Evolutionary conservation across 1,139 yeast species (phyloP).

Genomic region (Hyphopichia khmerensis): DNA sequence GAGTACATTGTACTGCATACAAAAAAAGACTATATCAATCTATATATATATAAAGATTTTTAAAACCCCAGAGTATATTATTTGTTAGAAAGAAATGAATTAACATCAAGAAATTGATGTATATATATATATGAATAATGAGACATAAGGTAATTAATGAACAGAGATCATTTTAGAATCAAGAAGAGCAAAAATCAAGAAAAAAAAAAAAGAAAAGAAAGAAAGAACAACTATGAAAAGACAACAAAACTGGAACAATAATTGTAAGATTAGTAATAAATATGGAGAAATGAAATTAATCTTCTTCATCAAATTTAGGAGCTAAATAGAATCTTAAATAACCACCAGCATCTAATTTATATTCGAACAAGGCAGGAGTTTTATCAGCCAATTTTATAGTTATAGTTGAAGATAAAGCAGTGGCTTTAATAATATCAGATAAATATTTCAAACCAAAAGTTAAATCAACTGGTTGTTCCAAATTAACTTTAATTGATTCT

Average conservation of each 20-base stretch:
- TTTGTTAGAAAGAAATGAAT: not conserved
- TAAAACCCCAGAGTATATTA: not conserved
- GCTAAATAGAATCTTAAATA: constrained; percentile 94
- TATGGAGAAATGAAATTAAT: constrained; percentile 27
- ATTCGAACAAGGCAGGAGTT: constrained; percentile 93
- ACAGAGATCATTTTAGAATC: not conserved
- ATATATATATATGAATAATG: not conserved
- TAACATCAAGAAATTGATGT: too few relatives aligned
- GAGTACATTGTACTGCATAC: too few relatives aligned
- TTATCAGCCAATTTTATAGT: constrained; percentile 86
- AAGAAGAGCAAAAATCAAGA: not conserved
- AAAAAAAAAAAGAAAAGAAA: not conserved
- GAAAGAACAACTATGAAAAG: not conserved
- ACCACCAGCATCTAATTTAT: constrained; percentile 83
- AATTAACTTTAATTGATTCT: constrained; percentile 68
- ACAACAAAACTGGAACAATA: not conserved
- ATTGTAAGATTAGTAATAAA: not conserved
- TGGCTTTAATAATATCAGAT: constrained; percentile 87
- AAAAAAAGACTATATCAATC: too few relatives aligned
- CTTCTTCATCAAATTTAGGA: constrained; percentile 94
- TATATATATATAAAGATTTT: too few relatives aligned
- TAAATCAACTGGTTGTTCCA: constrained; percentile 84
- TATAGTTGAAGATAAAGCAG: constrained; percentile 72
- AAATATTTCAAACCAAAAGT: constrained; percentile 91
- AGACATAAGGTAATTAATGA: too few relatives aligned